A percentile compares a stretch with the other conserved stretches of the same genome.
Conservation (phyloP, 1,284 basidiomycete genomes). For the Sphagnurus paluster region DNA sequence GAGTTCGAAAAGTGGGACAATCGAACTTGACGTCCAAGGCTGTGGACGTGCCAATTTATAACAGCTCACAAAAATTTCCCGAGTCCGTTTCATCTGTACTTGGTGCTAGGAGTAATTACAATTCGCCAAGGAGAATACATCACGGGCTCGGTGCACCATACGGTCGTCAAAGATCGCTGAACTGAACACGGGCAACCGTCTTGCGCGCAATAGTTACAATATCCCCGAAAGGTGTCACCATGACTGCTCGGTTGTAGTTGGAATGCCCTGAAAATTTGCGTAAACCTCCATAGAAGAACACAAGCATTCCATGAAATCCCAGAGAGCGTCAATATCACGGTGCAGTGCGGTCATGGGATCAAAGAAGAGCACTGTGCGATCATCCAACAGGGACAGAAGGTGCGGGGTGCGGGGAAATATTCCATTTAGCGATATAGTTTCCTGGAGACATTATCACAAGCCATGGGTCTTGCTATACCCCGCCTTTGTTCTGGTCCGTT, state of each 20-base stretch:
- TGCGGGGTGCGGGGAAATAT: no score
- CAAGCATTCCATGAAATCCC: background rate
- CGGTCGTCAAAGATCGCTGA: background rate
- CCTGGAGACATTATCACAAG: no score
- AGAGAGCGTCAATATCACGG: background rate
- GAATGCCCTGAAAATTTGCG: background rate
- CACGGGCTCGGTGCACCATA: slow-evolving; percentile 3
- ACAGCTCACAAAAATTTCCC: background rate
- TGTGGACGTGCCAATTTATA: no score
- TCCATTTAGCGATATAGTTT: no score
- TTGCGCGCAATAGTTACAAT: background rate
- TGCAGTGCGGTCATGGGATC: background rate
- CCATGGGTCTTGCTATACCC: no score
- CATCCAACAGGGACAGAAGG: background rate
- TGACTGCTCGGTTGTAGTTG: background rate
- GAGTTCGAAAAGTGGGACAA: background rate
- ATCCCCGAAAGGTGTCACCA: background rate
- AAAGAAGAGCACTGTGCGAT: background rate
- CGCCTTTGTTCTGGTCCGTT: no score
- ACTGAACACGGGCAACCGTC: background rate
- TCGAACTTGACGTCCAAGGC: background rate
- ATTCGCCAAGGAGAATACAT: background rate
- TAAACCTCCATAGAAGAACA: no score
- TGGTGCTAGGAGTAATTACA: background rate
- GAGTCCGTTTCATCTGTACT: background rate